phyloP scores from a whole-genome alignment of 2,329 filamentous ascomycete species.

The Colletotrichum plurivorum region DNA sequence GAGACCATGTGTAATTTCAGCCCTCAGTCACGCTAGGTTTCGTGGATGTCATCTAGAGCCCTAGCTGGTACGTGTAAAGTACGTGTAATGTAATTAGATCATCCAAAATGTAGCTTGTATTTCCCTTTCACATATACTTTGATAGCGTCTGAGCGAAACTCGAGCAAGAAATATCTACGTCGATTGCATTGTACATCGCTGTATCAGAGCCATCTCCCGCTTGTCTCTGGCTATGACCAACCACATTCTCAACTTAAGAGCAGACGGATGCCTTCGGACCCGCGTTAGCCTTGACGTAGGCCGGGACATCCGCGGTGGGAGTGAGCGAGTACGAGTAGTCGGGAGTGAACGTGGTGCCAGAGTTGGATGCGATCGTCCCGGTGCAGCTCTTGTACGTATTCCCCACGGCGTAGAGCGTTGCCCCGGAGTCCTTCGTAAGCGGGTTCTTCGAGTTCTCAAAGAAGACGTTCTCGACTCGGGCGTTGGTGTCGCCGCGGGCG shows the following conservation, averaged over 20 bases:
- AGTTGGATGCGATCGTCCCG: constrained; percentile 30
- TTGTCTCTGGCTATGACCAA: too few relatives aligned
- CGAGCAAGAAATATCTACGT: too few relatives aligned
- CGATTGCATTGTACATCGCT: too few relatives aligned
- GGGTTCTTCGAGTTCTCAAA: constrained; percentile 40
- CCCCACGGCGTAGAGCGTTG: constrained; percentile 21
- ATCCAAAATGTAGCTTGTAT: too few relatives aligned
- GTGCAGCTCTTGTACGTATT: constrained; percentile 35
- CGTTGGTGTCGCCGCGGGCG: constrained; percentile 37
- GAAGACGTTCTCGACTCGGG: constrained; percentile 38
- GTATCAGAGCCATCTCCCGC: too few relatives aligned
- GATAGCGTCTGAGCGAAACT: too few relatives aligned
- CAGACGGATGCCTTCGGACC: constrained; percentile 30
- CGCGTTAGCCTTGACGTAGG: constrained; percentile 34
- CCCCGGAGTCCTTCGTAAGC: constrained; percentile 20
- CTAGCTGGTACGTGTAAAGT: too few relatives aligned
- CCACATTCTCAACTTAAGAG: not conserved
- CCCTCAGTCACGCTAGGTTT: too few relatives aligned
- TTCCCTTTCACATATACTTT: too few relatives aligned
- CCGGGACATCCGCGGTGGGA: constrained; percentile 33
- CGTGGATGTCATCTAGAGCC: too few relatives aligned
- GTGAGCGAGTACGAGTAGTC: constrained; percentile 32
- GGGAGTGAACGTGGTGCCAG: constrained; percentile 27
- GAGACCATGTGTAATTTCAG: too few relatives aligned
- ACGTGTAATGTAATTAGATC: too few relatives aligned